Conservation (phyloP, 2,329 filamentous ascomycete genomes). For the Penicillium concentricum region DNA sequence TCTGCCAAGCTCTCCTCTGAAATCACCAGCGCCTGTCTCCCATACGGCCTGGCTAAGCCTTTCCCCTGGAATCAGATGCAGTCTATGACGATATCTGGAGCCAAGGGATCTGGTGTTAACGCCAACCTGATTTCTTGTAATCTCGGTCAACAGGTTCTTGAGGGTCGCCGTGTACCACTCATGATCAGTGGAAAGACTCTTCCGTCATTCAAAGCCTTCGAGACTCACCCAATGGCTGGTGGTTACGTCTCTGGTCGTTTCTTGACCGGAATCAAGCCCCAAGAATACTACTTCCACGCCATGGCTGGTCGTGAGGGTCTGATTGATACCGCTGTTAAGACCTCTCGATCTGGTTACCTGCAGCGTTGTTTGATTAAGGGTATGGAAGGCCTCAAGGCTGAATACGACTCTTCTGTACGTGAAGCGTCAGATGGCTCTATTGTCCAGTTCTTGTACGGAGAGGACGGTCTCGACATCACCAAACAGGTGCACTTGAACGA, state of each 20-base stretch:
- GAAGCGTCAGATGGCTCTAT: conserved; percentile 85
- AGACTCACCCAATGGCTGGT: conserved; percentile 83
- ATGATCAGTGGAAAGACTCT: conserved; percentile 98
- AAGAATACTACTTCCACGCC: conserved; percentile 99
- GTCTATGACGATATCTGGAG: conserved; percentile 94
- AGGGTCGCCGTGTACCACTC: conserved; percentile 88
- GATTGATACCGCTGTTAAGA: conserved; percentile 98
- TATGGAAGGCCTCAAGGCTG: conserved; percentile 89
- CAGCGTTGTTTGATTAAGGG: conserved; percentile 98
- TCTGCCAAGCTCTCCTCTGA: conserved; percentile 70
- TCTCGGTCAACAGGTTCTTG: conserved; percentile 91
- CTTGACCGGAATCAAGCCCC: conserved; percentile 93
- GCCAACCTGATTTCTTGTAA: conserved; percentile 98
- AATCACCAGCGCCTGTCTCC: conserved; percentile 77
- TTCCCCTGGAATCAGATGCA: conserved; percentile 99
- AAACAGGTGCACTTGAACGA: conserved; percentile 90
- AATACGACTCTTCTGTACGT: conserved; percentile 91
- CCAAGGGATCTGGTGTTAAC: conserved; percentile 90
- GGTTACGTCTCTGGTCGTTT: conserved; percentile 95
- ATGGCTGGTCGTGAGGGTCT: conserved; percentile 98
- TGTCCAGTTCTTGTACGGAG: conserved; percentile 93
- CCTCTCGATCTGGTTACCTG: conserved; percentile 91
- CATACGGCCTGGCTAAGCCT: conserved; percentile 77
- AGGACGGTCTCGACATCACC: conserved; percentile 90
- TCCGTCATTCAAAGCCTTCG: conserved; percentile 89